Evolutionary conservation across 2,329 filamentous ascomycete genomes (phyloP).

Genomic region (Clarireedia homoeocarpa): DNA sequence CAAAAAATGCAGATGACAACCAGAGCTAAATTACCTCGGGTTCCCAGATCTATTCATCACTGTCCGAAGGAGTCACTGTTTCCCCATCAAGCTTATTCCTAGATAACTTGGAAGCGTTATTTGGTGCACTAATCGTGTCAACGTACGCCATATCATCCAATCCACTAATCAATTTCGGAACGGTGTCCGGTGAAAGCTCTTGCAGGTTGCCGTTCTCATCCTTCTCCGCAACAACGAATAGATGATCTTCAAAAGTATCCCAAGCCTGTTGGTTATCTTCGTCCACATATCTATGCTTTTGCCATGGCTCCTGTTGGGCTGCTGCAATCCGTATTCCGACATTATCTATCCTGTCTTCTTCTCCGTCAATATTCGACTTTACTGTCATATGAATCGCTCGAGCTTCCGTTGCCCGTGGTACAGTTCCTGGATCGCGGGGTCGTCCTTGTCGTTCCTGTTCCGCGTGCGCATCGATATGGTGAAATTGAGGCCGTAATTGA

Average conservation of each 20-base stretch:
- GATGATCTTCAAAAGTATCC: conserved; percentile 64
- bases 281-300: conserved; percentile 69
- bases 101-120: conserved; percentile 24
- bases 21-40: neutral
- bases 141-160: conserved; percentile 53
- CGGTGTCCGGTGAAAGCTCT: conserved; percentile 14
- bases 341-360: conserved; percentile 57
- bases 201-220: conserved; percentile 12
- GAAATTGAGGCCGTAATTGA: conserved; percentile 83
- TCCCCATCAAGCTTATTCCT: conserved; percentile 22
- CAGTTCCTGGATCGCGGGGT: conserved; percentile 30
- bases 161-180: conserved; percentile 39
- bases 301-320: conserved; percentile 80
- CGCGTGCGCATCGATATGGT: conserved; percentile 79
- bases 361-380: conserved; percentile 65
- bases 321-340: conserved; percentile 68
- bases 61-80: conserved; percentile 7
- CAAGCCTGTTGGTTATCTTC: conserved; percentile 72
- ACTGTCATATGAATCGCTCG: conserved; percentile 82
- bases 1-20: conserved; percentile 17
- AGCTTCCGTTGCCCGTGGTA: conserved; percentile 39
- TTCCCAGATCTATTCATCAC: conserved; percentile 4
- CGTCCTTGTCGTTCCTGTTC: conserved; percentile 49
- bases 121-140: conserved; percentile 52
- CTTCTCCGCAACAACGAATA: conserved; percentile 40